Conservation (phyloP, 139 green algal genomes). For the Asterochloris sp. region DNA sequence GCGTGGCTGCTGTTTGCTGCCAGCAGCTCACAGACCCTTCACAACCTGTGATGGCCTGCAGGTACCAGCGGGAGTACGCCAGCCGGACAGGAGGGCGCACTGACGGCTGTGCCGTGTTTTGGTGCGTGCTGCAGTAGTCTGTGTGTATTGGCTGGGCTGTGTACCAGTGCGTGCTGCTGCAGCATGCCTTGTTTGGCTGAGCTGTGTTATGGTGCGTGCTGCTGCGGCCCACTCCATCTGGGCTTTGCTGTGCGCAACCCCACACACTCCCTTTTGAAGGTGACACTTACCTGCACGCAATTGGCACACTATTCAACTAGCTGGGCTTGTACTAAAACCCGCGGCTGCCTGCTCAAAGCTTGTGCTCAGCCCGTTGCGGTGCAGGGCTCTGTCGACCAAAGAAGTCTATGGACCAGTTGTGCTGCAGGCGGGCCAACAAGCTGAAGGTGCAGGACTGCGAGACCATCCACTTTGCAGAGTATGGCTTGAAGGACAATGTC, state of each 20-base stretch:
- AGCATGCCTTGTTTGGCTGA: no score
- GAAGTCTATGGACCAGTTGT: neutral
- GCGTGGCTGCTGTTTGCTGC: no score
- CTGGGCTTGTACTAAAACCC: no score
- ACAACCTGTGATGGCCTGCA: slow-evolving; percentile 9
- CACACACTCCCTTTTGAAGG: neutral
- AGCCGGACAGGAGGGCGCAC: slow-evolving; percentile 24
- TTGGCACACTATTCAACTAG: neutral
- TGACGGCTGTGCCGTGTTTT: slow-evolving; percentile 37
- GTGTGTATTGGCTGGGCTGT: neutral
- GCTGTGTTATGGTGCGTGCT: no score
- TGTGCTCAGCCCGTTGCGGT: no score
- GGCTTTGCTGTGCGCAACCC: no score
- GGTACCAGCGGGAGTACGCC: slow-evolving; percentile 46
- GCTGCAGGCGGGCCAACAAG: slow-evolving; percentile 3
- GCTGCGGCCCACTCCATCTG: no score
- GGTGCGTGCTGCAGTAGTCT: neutral
- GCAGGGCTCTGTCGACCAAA: no score
- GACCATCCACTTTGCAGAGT: slow-evolving; percentile 45
- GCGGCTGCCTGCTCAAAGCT: no score
- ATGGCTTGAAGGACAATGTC: slow-evolving; percentile 78
- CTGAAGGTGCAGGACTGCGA: slow-evolving; percentile 14
- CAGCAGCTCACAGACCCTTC: no score
- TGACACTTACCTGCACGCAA: neutral
- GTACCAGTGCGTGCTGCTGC: slow-evolving; percentile 8